Percentiles rank a stretch among this genome's conserved stretches.
Evolutionary conservation across 331 rosid genomes (phyloP).

Genomic region (Malus hybrid): DNA sequence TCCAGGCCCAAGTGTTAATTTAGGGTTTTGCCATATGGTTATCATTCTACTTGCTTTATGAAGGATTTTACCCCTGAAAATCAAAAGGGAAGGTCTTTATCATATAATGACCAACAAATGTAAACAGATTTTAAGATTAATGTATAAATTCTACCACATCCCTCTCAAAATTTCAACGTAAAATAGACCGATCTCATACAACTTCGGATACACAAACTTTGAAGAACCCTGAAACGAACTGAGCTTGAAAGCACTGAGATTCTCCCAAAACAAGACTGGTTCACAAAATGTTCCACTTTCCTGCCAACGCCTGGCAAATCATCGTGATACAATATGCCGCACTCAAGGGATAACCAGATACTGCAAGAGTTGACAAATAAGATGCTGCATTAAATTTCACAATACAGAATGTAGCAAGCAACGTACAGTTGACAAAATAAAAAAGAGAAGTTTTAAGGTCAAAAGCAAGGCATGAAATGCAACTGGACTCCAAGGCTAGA

Average conservation of each 20-base stretch:
- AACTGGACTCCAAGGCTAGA: not conserved
- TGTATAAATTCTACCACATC: too few species aligned
- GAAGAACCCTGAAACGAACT: too few species aligned
- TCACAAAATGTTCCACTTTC: slow-evolving; percentile 62
- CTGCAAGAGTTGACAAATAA: slow-evolving; percentile 24
- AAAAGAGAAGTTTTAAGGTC: not conserved
- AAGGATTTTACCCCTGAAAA: too few species aligned
- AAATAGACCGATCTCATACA: too few species aligned
- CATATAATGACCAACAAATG: too few species aligned
- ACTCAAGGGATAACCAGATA: slow-evolving; percentile 72
- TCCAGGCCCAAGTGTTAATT: too few species aligned
- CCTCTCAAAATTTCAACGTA: too few species aligned
- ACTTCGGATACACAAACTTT: too few species aligned
- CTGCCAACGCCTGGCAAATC: slow-evolving; percentile 56
- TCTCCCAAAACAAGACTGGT: not conserved
- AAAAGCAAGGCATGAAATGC: not conserved
- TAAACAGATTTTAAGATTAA: too few species aligned
- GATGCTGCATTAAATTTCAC: not conserved
- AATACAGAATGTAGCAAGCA: not conserved
- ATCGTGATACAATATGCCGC: slow-evolving; percentile 74
- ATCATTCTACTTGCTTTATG: too few species aligned
- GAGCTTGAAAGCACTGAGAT: not conserved
- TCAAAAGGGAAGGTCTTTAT: too few species aligned
- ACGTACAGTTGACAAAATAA: not conserved
- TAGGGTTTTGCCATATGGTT: too few species aligned